Evolutionary conservation across 345 rosid genomes (phyloP).

Genomic region (Eucalyptus globulus): DNA sequence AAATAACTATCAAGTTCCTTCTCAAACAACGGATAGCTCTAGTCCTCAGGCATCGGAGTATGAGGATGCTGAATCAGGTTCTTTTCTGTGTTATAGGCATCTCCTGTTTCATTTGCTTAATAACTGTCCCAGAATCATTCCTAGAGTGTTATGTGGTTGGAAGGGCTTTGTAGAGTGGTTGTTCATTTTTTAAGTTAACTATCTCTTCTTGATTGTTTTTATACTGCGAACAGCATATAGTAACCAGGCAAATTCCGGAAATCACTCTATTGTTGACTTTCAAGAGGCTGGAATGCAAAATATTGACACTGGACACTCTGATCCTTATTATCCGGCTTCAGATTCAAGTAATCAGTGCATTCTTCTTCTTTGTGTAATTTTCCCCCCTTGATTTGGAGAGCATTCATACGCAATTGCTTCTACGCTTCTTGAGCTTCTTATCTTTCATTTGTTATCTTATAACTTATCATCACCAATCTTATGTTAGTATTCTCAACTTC

Average conservation of each 20-base stretch:
- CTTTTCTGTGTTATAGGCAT: background rate
- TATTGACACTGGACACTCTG: constrained; percentile 20
- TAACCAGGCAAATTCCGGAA: constrained; percentile 44
- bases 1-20: constrained; percentile 22
- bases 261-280: constrained; percentile 31
- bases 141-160: background rate
- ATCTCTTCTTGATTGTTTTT: background rate
- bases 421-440: background rate
- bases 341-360: constrained; percentile 24
- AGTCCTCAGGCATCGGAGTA: constrained; percentile 62
- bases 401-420: background rate
- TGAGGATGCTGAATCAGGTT: constrained; percentile 90
- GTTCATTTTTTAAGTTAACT: background rate
- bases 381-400: background rate
- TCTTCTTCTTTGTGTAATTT: background rate
- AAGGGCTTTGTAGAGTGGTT: background rate
- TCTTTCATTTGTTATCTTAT: background rate
- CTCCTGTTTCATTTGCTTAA: background rate
- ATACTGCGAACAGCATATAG: constrained; percentile 37
- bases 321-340: constrained; percentile 26
- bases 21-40: constrained; percentile 52
- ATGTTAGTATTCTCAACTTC: constrained; percentile 1
- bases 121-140: background rate
- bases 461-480: background rate
- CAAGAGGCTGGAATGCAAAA: constrained; percentile 29